phyloP scores from a whole-genome alignment of 805 yeast species.

The Debaryomyces maramus region DNA sequence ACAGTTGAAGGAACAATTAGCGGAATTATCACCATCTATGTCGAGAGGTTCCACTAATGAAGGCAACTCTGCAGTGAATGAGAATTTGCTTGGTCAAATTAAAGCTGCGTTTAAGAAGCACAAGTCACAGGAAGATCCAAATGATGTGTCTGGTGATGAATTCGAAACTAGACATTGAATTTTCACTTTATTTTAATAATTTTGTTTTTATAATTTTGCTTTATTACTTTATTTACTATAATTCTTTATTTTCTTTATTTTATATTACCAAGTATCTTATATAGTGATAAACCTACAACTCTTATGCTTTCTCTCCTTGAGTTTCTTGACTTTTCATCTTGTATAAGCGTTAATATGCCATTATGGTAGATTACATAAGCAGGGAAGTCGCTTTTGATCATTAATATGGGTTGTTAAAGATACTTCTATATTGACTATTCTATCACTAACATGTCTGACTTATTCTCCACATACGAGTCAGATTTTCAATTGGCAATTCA shows the following conservation, averaged over 20 bases:
- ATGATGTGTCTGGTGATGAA: slow-evolving; percentile 53
- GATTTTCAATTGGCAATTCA: slow-evolving; percentile 70
- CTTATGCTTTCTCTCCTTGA: too few species aligned
- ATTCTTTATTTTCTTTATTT: slow-evolving; percentile 1
- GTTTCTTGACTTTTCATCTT: too few species aligned
- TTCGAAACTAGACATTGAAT: slow-evolving; percentile 45
- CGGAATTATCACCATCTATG: slow-evolving; percentile 17
- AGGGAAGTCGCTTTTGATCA: too few species aligned
- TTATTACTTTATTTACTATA: background rate
- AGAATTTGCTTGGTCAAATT: slow-evolving; percentile 35
- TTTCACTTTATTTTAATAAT: background rate
- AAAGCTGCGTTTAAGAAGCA: slow-evolving; percentile 37
- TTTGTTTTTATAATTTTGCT: background rate
- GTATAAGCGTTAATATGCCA: too few species aligned
- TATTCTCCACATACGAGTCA: slow-evolving; percentile 63
- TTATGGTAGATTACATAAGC: too few species aligned
- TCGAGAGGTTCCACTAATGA: slow-evolving; percentile 29
- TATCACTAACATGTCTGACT: slow-evolving; percentile 41
- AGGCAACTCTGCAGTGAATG: slow-evolving; percentile 29
- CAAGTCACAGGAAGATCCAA: slow-evolving; percentile 32
- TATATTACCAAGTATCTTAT: background rate
- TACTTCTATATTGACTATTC: too few species aligned
- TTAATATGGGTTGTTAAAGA: too few species aligned
- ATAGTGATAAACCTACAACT: background rate
- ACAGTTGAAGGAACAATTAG: slow-evolving; percentile 14